Evolutionary conservation across 805 yeast species (phyloP), one percentile per base, ranked within the genome.

Genomic region (Yarrowia sp.): DNA sequence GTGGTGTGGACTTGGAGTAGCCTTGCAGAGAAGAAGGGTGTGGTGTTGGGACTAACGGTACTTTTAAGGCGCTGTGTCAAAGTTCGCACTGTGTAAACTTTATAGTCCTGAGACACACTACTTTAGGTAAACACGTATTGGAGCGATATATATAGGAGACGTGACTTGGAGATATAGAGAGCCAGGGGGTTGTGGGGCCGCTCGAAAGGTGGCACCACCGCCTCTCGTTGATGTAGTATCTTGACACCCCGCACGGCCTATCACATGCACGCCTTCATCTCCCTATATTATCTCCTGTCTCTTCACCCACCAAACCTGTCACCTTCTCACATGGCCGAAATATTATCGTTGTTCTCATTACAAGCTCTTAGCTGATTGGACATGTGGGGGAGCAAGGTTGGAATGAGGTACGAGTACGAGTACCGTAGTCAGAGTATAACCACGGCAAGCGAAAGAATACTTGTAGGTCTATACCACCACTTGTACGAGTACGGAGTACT

Each of bases 21-120:
- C 63, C 63, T 56, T 56, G 46, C 46, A n/a, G 49, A 56, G 39
- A 42, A 58, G 33, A 36, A 33, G 17, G 19, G 30, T 13, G 38
- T 17, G 50, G 49, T 6, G 49, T 58, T 58, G 64, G 64, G 64
- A 58, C 40, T 36, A 42, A 38, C 33, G 64, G 49, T 58, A 58
- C 64, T 43, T 58, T 58, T 58, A 58, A 58, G 64, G 64, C 64
- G 64, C 50, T 42, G 30, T 3, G 64, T 42, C 50, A 58, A 42
- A 58, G 64, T 58, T 58, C 63, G 50, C 64, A 58, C 64, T 20
- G 64, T 58, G 40, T 13, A 17, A 58, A 58, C 64, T 14, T 43
- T 58, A 58, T 30, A 14, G 6, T 17, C 15, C 15, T 40, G 44
- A 39, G 38, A 39, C 61, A 24, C 17, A 2, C 47, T 24, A 40